Evolutionary conservation across 2,329 filamentous ascomycete genomes (phyloP), one percentile per base, ranked within the genome.

Genomic region (Didymellaceae sp.): DNA sequence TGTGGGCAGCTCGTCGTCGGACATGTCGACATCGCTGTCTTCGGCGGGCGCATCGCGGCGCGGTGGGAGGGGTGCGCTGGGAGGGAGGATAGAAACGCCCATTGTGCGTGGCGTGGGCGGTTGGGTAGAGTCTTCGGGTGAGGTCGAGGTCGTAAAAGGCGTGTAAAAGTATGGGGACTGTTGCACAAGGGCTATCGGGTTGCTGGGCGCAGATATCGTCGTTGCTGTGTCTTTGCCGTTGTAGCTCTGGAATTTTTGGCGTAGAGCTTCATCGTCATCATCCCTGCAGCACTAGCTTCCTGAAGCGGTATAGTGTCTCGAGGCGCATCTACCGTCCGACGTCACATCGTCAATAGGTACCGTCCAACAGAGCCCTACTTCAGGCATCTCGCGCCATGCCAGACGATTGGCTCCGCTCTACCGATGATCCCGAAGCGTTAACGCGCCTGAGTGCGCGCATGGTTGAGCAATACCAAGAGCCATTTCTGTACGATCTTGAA

Each of bases 11-110:
- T 68, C 62, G 43, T 74, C 74, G 52, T 80, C 77, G 38, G 75
- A 75, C 68, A 80, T 77, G 25, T 78, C 77, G 49, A 74, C 63
- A 54, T 82, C 79, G 49, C 72, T 71, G 30, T 83, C 80, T 57
- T 80, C 76, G 47, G 69, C 68, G 35, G 72, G 67, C 35, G 74
- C 70, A 62, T 57, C 57, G 49, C 53, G 61, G 38, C 54, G 62
- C 14, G 61, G 61, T 38, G 63, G 59, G 51, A 61, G 53, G 40
- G 71, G 58, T 54, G 69, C 63, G 37, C 75, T 72, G 7, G 83
- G 83, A 6, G 82, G 75, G 24, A 84, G 74, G 58, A 86, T 86
- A 5, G 81, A 81, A 56, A 86, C 82, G 14, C 81, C 79, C 83
- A 86, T 86, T 41, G 45, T 68, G 26, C n/a, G 30, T 25, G 57